A percentile compares a stretch with the other conserved stretches of the same genome.
These are phyloP conservation scores for Cryptococcus hybrid DNA, from an alignment of 1,284 basidiomycete genomes.

Conservation along the genomic window DNA sequence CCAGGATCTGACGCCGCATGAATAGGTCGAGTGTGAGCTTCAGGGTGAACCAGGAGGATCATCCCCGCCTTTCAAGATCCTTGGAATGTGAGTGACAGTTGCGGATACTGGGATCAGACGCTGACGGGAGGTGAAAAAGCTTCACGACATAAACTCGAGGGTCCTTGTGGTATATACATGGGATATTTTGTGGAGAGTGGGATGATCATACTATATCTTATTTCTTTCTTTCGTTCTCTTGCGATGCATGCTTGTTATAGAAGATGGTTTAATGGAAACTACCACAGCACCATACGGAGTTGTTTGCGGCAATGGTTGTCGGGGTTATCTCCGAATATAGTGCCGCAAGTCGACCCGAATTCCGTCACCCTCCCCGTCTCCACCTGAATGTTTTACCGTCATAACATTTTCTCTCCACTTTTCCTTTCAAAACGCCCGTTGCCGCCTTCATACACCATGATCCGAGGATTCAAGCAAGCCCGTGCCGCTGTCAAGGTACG, in stretches of 20 bases:
- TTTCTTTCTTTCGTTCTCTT: neutral
- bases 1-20: neutral
- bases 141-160: conserved; percentile 14
- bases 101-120: neutral
- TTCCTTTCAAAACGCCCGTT: neutral
- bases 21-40: conserved; percentile 67
- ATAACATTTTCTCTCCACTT: neutral
- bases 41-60: conserved; percentile 72
- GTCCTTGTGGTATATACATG: neutral
- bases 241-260: too few relatives aligned
- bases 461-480: conserved; percentile 15
- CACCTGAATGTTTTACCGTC: neutral
- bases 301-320: too few relatives aligned
- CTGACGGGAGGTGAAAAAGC: conserved; percentile 4
- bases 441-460: conserved; percentile 6
- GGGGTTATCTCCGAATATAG: too few relatives aligned
- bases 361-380: neutral
- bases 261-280: too few relatives aligned
- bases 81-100: conserved; percentile 59
- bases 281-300: too few relatives aligned
- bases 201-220: too few relatives aligned
- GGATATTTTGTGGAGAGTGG: too few relatives aligned
- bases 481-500: conserved; percentile 13
- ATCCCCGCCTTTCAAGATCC: conserved; percentile 73
- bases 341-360: neutral